Conservation (phyloP, 495 filamentous ascomycete species). For the Aspergillus asperescens region DNA sequence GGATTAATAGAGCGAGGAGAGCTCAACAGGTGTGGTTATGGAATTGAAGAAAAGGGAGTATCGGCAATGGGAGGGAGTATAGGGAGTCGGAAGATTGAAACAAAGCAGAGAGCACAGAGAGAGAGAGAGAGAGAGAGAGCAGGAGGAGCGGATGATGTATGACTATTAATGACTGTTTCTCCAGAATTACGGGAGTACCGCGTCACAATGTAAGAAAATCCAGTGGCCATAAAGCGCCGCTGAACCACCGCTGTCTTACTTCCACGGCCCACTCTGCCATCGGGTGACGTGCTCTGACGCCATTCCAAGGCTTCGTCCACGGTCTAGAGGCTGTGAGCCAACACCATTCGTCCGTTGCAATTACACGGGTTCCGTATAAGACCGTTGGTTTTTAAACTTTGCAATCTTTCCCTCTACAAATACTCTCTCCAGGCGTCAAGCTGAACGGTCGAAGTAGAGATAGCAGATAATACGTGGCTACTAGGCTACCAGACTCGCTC, state of each 20-base stretch:
- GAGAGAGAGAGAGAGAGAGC: not conserved
- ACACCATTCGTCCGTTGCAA: slow-evolving; percentile 19
- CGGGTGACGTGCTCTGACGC: slow-evolving; percentile 43
- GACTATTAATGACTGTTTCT: slow-evolving; percentile 14
- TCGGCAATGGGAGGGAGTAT: not conserved
- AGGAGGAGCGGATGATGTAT: slow-evolving; percentile 36
- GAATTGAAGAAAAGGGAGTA: slow-evolving; percentile 3
- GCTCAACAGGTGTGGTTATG: not conserved
- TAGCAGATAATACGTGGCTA: no score
- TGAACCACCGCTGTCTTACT: slow-evolving; percentile 34
- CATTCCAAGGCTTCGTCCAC: slow-evolving; percentile 16
- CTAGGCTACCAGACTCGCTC: no score
- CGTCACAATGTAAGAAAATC: slow-evolving; percentile 8
- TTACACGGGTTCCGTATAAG: slow-evolving; percentile 8
- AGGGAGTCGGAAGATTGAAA: slow-evolving; percentile 7
- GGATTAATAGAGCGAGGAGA: slow-evolving; percentile 6
- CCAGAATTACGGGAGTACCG: not conserved
- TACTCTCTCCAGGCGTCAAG: no score
- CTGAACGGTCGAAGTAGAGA: no score
- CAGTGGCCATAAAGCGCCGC: slow-evolving; percentile 20
- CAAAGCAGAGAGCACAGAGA: slow-evolving; percentile 22
- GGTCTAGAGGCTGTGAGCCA: slow-evolving; percentile 23
- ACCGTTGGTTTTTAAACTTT: not conserved
- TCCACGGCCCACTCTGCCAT: slow-evolving; percentile 37
- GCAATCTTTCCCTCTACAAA: not conserved